Evolutionary conservation across 176 grass and related monocot genomes (phyloP).

Genomic region (Chloris gayana): DNA sequence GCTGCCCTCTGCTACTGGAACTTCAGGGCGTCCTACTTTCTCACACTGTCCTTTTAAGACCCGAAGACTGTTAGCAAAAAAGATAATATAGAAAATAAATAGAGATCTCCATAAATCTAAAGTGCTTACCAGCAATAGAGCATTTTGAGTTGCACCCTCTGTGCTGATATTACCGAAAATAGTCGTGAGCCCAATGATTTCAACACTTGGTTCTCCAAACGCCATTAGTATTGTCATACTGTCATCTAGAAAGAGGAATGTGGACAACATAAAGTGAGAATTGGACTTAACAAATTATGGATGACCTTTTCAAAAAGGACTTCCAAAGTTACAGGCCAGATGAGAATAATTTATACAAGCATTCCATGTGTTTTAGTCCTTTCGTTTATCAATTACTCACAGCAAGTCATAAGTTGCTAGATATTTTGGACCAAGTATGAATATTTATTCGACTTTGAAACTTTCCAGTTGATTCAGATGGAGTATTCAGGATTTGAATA

Average conservation of each 20-base stretch:
- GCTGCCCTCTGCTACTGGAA: conserved; percentile 93
- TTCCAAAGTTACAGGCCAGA: neutral
- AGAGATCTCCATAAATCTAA: neutral
- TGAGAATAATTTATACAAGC: no score
- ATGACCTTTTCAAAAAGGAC: neutral
- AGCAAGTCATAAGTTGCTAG: neutral
- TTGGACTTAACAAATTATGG: neutral
- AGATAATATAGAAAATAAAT: neutral
- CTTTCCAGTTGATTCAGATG: neutral
- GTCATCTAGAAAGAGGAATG: conserved; percentile 64
- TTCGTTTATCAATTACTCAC: neutral
- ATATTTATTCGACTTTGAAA: neutral
- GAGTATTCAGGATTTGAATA: conserved; percentile 6
- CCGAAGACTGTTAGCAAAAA: conserved; percentile 1
- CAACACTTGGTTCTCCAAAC: conserved; percentile 63
- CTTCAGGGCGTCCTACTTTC: conserved; percentile 76
- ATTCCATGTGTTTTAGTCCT: neutral
- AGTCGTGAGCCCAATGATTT: conserved; percentile 89
- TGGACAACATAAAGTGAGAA: conserved; percentile 6
- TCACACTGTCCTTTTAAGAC: conserved; percentile 87
- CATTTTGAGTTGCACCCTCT: conserved; percentile 73
- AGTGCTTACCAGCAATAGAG: conserved; percentile 72
- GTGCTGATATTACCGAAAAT: conserved; percentile 82
- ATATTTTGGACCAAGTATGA: neutral
- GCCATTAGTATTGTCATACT: conserved; percentile 94